Conservation (phyloP, 495 filamentous ascomycete genomes). For the Penicillium psychrofluorescens region DNA sequence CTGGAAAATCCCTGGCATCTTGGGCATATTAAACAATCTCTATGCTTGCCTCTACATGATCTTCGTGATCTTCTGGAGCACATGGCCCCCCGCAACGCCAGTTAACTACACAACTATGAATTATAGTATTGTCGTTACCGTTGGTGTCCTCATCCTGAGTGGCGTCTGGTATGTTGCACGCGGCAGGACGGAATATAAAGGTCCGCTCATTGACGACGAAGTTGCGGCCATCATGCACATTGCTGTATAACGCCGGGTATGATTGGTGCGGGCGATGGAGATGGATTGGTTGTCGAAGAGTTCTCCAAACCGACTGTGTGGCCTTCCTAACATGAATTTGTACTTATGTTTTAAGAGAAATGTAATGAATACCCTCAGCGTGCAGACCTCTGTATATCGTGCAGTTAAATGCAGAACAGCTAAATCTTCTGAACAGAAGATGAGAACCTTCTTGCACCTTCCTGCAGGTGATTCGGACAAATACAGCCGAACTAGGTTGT, state of each 20-base stretch:
- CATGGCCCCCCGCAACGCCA: conserved; percentile 30
- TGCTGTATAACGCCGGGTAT: not conserved
- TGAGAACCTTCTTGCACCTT: no score
- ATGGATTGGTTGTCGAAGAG: no score
- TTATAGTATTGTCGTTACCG: conserved; percentile 34
- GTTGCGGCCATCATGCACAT: conserved; percentile 20
- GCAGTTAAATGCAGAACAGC: no score
- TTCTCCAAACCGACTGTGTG: no score
- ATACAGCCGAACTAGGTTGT: no score
- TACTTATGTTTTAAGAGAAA: no score
- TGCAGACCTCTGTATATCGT: no score
- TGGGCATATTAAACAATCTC: conserved; percentile 32
- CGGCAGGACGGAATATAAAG: conserved; percentile 28
- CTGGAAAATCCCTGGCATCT: conserved; percentile 29
- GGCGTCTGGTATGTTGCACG: conserved; percentile 27
- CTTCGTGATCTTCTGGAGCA: conserved; percentile 36
- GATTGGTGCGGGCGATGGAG: no score
- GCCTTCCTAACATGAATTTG: no score
- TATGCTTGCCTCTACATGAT: conserved; percentile 28
- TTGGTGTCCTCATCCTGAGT: conserved; percentile 20
- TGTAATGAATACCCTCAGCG: no score
- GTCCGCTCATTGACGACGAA: conserved; percentile 34
- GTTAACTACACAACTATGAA: conserved; percentile 38
- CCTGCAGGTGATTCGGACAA: no score
- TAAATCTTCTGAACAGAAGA: no score